These are phyloP conservation scores for Dipteronia dyeriana DNA, from an alignment of 345 rosid genomes.

Conservation along the genomic window DNA sequence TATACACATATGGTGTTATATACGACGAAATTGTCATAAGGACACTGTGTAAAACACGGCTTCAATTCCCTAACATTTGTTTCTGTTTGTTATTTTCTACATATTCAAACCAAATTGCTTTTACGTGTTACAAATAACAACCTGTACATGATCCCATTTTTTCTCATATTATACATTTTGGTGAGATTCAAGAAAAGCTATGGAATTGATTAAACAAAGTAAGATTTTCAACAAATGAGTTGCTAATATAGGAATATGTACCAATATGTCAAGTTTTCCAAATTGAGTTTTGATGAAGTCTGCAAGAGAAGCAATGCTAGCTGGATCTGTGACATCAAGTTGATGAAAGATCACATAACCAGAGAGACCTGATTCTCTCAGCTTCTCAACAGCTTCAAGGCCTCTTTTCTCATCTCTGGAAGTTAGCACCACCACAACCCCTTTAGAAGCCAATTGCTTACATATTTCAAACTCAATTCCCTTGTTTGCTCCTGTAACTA, in stretches of 20 bases:
- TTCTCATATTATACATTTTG: no score
- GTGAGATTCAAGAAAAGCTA: not conserved
- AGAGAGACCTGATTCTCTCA: slow-evolving; percentile 17
- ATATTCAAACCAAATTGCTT: no score
- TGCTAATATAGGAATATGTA: not conserved
- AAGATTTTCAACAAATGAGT: no score
- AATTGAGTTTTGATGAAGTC: slow-evolving; percentile 23
- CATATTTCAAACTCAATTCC: slow-evolving; percentile 43
- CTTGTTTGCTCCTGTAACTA: slow-evolving; percentile 36
- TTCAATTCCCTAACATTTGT: no score
- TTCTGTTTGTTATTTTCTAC: no score
- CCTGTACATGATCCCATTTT: slow-evolving; percentile 12
- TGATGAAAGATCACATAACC: slow-evolving; percentile 26
- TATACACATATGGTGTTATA: no score
- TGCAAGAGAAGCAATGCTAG: slow-evolving; percentile 28
- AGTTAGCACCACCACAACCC: slow-evolving; percentile 32
- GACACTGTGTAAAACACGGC: no score
- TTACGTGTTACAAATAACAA: no score
- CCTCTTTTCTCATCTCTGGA: slow-evolving; percentile 37
- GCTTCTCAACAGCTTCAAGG: slow-evolving; percentile 32
- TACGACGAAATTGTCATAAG: no score
- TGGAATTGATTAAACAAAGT: no score
- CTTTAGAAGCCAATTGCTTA: no score
- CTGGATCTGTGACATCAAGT: slow-evolving; percentile 28
- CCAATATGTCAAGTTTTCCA: slow-evolving; percentile 16